phyloP scores from a whole-genome alignment of 2,329 filamentous ascomycete genomes.

The Balansia obtecta region DNA sequence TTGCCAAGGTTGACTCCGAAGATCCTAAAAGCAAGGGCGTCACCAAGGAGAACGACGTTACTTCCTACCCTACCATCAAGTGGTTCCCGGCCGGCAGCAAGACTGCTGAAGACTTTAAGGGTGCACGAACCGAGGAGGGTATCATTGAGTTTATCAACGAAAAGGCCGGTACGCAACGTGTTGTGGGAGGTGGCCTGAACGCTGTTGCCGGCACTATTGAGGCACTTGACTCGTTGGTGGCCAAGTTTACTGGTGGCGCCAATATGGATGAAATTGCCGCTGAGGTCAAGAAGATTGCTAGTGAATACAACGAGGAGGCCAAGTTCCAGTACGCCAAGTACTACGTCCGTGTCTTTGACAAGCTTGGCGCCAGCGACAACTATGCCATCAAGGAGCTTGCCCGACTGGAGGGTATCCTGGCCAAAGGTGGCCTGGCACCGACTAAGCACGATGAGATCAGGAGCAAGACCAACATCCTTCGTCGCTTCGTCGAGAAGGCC shows the following conservation, averaged over 20 bases:
- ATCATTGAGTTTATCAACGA: conserved; percentile 76
- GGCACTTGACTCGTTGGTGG: conserved; percentile 61
- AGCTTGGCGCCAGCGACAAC: conserved; percentile 63
- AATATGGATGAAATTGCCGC: conserved; percentile 50
- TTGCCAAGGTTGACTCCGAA: conserved; percentile 95
- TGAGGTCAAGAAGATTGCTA: conserved; percentile 61
- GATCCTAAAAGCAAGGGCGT: conserved; percentile 71
- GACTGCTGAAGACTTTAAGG: conserved; percentile 57
- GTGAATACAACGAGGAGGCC: conserved; percentile 46
- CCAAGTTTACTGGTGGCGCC: conserved; percentile 56
- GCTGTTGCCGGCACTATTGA: conserved; percentile 70
- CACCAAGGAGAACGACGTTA: conserved; percentile 63
- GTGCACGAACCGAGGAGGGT: conserved; percentile 63
- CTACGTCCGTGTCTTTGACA: conserved; percentile 84
- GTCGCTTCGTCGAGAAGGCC: conserved; percentile 56
- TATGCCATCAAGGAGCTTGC: conserved; percentile 79
- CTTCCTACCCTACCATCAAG: conserved; percentile 92
- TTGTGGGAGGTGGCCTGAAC: conserved; percentile 68
- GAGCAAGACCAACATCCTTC: conserved; percentile 77
- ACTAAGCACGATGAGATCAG: conserved; percentile 83
- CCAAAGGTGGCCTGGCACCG: conserved; percentile 74
- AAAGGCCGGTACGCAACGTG: conserved; percentile 78
- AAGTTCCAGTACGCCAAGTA: conserved; percentile 78
- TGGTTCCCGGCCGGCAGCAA: conserved; percentile 84
- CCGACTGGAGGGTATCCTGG: conserved; percentile 65